Base-by-base conservation (phyloP, 176 grass and related monocot species). In the Oryza officinalis region DNA sequence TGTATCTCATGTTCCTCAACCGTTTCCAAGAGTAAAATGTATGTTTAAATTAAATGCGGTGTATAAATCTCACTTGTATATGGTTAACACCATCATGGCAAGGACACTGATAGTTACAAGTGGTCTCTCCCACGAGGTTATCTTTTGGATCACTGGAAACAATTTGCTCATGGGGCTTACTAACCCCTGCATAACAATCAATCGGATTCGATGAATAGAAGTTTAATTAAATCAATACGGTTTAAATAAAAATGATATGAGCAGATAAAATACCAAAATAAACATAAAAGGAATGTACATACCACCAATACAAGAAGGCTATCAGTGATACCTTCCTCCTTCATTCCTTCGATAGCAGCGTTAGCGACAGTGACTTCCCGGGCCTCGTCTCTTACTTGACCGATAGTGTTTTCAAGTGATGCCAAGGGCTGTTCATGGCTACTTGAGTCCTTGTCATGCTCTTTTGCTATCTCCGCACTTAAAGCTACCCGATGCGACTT, bases 291-390 rank as follows among this genome's bases (percentile, higher is more conserved):
- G 86, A 28, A 32, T 63, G 78, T 3, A 37, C 88, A 63, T 92
- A 98, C 95, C 44, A 91, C 76, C 35, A 98, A 71, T 57, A 90
- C 46, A 49, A 98, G 85, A 85, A 98, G 92, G 69, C 96, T 93
- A 26, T 95, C 92, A 17, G 67, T 83, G 35, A 98, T 82, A 59
- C 95, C 92, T 92, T 93, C 95, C 41, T 88, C 95, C 74, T 86
- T 85, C 86, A 95, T 89, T 69, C 90, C 91, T 13, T 98, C 87
- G 20, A 92, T 60, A 11, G 84, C 44, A 72, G 76, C 91, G 68
- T 95, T 95, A 17, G 92, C 91, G 64, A 89, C 70, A 0, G 84
- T 92, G 37, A 91, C 73, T 65, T 91, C 92, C 80, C 33, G 83
- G 28, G 92, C 95, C 40, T 98, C 95, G 27, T 91, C 83, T 83